Evolutionary conservation across 169 alveolate genomes (phyloP), one percentile per base, ranked within the genome.

Genomic region (Neospora caninum): DNA sequence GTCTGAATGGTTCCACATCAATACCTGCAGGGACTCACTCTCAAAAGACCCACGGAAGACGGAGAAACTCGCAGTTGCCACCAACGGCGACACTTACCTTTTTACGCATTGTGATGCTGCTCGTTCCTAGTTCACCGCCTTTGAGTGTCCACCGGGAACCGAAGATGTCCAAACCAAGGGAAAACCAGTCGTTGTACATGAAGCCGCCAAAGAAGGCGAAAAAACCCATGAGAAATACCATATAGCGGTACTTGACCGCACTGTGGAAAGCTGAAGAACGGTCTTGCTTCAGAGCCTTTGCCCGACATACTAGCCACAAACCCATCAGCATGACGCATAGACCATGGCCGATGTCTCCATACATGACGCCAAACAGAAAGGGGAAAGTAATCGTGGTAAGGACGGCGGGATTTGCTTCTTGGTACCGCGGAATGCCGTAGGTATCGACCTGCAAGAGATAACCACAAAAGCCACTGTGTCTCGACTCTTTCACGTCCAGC

Each of bases 261-360:
- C 67, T 69, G 38, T 82, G 89, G 18, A 92, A 95, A 16, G 91
- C 67, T 20, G 88, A 34, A 20, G 69, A 88, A 13, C 91, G 45
- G 45, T 58, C 34, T 34, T 53, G 54, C 87, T 42, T 22, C 45
- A 93, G 49, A 25, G 42, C 58, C 36, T 88, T 43, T 31, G 84
- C 70, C 36, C 41, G 58, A 25, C 45, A 34, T 43, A 91, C 2
- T 16, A 94, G 87, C 22, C 39, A 91, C 70, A 94, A 41, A 22
- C 93, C 97, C 96, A 97, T 25, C 97, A 94, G 91, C 93, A 96
- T 87, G 87, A 96, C 93, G 95, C 54, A 98, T 91, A 98, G 95
- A 18, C 99, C 99, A 96, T 99, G 99, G 10, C 99, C 99, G 34
- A 99, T 98, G 96, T 99, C 99, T 0, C 99, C 99, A 95, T 99